Percentiles rank a stretch among this genome's conserved stretches.
These are phyloP conservation scores for Fusarium veterinarium DNA, from an alignment of 2,329 filamentous ascomycete genomes.

Conservation along the genomic window DNA sequence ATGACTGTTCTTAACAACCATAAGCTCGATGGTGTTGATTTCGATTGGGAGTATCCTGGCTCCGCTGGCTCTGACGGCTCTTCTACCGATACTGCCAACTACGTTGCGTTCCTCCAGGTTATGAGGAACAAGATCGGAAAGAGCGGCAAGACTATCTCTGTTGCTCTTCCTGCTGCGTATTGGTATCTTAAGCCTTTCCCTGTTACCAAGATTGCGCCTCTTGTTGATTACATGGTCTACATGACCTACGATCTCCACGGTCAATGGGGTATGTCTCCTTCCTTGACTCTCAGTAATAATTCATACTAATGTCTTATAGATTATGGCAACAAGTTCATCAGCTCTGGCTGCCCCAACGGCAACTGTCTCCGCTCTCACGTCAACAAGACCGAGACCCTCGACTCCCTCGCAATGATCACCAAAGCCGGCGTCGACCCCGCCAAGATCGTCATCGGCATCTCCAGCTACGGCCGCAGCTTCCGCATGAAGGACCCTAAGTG, in stretches of 20 bases:
- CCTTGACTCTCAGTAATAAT: too few relatives aligned
- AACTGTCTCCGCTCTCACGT: constrained; percentile 53
- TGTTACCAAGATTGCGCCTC: constrained; percentile 46
- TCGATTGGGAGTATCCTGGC: constrained; percentile 61
- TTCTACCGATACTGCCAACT: constrained; percentile 48
- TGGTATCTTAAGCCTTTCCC: constrained; percentile 54
- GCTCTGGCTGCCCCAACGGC: constrained; percentile 42
- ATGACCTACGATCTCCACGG: constrained; percentile 54
- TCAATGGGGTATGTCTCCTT: constrained; percentile 44
- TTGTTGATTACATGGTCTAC: constrained; percentile 52
- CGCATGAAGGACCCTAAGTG: constrained; percentile 43
- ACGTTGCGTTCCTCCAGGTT: constrained; percentile 50
- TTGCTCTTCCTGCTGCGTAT: constrained; percentile 53
- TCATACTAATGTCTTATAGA: constrained; percentile 29
- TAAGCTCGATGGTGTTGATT: constrained; percentile 56
- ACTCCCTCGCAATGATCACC: constrained; percentile 52
- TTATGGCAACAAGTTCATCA: constrained; percentile 42
- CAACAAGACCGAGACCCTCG: constrained; percentile 54
- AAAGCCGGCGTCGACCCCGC: constrained; percentile 49
- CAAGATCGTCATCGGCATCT: constrained; percentile 48
- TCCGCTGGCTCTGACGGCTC: constrained; percentile 43
- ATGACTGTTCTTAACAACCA: constrained; percentile 54
- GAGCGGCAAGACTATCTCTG: constrained; percentile 48
- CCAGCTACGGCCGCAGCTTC: constrained; percentile 47
- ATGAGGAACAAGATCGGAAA: constrained; percentile 45